These are phyloP conservation scores for Fragaria iinumae DNA, from an alignment of 306 rosid species.

Conservation along the genomic window DNA sequence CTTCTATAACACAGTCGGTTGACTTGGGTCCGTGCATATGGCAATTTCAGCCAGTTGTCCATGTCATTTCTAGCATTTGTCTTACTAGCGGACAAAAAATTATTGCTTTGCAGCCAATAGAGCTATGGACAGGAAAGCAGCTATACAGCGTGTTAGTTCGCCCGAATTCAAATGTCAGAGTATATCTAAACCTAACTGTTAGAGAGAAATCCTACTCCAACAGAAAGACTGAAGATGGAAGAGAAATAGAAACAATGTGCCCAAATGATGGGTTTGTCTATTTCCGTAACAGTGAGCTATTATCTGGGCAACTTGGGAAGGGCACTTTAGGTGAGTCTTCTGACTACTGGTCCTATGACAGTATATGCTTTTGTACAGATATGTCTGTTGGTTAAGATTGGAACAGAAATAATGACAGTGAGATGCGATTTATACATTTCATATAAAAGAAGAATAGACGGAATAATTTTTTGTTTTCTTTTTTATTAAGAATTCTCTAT, in stretches of 20 bases:
- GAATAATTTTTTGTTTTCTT: neutral
- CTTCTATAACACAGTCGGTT: neutral
- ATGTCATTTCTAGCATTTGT: neutral
- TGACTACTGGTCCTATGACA: neutral
- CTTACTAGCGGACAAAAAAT: conserved; percentile 12
- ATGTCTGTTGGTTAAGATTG: conserved; percentile 4
- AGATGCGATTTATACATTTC: neutral
- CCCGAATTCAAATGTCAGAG: conserved; percentile 74
- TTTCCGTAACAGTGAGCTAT: conserved; percentile 85
- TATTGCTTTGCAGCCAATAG: conserved; percentile 72
- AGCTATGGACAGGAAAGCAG: conserved; percentile 98
- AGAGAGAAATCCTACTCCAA: conserved; percentile 67
- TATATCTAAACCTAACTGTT: conserved; percentile 77
- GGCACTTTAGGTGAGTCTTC: conserved; percentile 76
- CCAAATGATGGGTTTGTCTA: conserved; percentile 84
- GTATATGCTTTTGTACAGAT: neutral
- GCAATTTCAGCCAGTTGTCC: neutral
- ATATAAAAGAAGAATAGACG: neutral
- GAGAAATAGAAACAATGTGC: conserved; percentile 76
- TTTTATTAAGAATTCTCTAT: neutral
- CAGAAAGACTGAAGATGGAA: conserved; percentile 50
- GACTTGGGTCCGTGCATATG: neutral
- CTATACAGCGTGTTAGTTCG: conserved; percentile 82
- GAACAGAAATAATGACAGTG: neutral
- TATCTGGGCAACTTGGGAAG: conserved; percentile 98